A percentile compares a stretch with the other conserved stretches of the same genome.
phyloP scores from a whole-genome alignment of 2,329 filamentous ascomycete genomes.

The Ophiostoma sp. region DNA sequence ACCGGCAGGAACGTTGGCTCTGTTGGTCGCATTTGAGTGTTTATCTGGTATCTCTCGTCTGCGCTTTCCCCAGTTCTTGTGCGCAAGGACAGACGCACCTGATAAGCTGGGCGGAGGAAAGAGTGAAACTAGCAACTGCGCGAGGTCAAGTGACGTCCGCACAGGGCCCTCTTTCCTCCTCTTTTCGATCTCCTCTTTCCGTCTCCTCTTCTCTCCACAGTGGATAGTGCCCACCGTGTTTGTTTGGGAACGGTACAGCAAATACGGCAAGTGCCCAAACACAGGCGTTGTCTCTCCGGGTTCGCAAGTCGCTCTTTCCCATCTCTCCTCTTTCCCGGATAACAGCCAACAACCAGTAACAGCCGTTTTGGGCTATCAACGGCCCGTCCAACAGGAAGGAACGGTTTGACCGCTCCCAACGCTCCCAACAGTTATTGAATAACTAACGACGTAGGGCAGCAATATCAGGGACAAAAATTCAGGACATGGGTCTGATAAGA shows the following conservation, averaged over 20 bases:
- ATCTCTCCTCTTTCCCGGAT: not conserved
- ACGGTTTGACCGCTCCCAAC: not conserved
- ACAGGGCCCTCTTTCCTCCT: not conserved
- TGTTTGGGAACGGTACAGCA: constrained; percentile 15
- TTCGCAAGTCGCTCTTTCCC: not conserved
- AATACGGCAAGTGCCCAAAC: constrained; percentile 14
- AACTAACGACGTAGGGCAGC: not conserved
- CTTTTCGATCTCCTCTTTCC: not conserved
- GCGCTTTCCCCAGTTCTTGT: constrained; percentile 1
- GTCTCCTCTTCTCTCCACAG: constrained; percentile 17
- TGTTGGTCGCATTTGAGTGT: not conserved
- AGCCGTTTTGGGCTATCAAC: constrained; percentile 4
- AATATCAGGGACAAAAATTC: not conserved
- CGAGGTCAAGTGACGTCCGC: constrained; percentile 18
- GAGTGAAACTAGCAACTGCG: constrained; percentile 9
- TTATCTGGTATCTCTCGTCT: not conserved
- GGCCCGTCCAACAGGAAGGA: not conserved
- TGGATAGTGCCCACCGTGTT: constrained; percentile 5
- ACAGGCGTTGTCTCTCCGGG: not conserved
- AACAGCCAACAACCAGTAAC: not conserved
- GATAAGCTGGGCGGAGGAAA: constrained; percentile 14
- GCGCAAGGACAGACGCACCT: not conserved
- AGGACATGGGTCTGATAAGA: constrained; percentile 14
- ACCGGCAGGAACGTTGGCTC: constrained; percentile 3
- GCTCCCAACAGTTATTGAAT: not conserved